Evolutionary conservation across 495 filamentous ascomycete genomes (phyloP).

Genomic region (Talaromyces wortmannii): DNA sequence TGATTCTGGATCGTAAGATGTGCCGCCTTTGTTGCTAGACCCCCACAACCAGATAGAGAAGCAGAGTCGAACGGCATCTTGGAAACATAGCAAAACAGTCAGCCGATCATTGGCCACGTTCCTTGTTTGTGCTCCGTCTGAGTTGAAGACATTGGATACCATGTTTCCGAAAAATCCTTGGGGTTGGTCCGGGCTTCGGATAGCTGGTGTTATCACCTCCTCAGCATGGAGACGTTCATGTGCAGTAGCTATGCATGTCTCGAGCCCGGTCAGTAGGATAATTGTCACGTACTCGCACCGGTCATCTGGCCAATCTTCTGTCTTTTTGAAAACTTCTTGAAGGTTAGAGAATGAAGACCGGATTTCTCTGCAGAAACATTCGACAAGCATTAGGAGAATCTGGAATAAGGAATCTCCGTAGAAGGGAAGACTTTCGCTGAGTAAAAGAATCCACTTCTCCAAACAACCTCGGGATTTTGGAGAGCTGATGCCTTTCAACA

Average conservation of each 20-base stretch:
- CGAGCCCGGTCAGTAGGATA: slow-evolving; percentile 77
- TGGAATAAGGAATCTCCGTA: slow-evolving; percentile 82
- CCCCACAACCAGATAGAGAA: slow-evolving; percentile 96
- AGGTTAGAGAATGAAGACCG: slow-evolving; percentile 59
- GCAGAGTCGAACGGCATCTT: slow-evolving; percentile 87
- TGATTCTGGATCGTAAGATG: slow-evolving; percentile 57
- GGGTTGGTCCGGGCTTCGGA: slow-evolving; percentile 76
- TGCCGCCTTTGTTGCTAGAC: slow-evolving; percentile 48
- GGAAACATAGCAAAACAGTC: slow-evolving; percentile 92
- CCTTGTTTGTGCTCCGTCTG: slow-evolving; percentile 67
- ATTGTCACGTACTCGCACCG: slow-evolving; percentile 48
- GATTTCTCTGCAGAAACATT: slow-evolving; percentile 77
- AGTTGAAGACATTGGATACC: slow-evolving; percentile 85
- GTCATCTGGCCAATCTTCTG: slow-evolving; percentile 35
- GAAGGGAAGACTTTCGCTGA: slow-evolving; percentile 78
- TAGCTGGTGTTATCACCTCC: slow-evolving; percentile 56
- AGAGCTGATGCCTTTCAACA: slow-evolving; percentile 76
- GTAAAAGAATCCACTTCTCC: slow-evolving; percentile 83
- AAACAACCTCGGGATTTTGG: slow-evolving; percentile 66
- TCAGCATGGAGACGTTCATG: slow-evolving; percentile 78
- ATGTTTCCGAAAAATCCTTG: slow-evolving; percentile 96
- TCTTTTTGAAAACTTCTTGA: slow-evolving; percentile 38
- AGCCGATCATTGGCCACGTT: slow-evolving; percentile 86
- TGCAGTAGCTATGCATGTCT: slow-evolving; percentile 79
- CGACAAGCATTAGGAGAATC: slow-evolving; percentile 81